Evolutionary conservation across 139 green algal genomes (phyloP), one percentile per base, ranked within the genome.

Genomic region (Chlorella sp.): DNA sequence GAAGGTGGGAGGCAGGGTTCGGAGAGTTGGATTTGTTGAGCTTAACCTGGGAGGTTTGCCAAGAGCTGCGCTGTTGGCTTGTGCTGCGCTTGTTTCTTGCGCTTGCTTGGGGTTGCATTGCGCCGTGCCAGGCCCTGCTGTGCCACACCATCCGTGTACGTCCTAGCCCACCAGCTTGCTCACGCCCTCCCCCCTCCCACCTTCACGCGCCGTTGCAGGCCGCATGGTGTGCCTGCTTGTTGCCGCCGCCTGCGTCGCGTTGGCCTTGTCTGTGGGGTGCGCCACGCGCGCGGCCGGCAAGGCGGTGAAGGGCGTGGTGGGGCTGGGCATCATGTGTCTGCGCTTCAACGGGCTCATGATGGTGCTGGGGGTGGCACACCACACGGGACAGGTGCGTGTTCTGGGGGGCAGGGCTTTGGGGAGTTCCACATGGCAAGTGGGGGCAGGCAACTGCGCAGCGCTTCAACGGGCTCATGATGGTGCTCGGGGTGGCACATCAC

Each of bases 401-500:
- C n/a, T n/a, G n/a, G n/a, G n/a, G n/a, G n/a, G n/a, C n/a, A n/a
- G n/a, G n/a, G n/a, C n/a, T n/a, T n/a, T n/a, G n/a, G n/a, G n/a
- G n/a, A n/a, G n/a, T n/a, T n/a, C n/a, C n/a, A n/a, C n/a, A n/a
- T n/a, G n/a, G n/a, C n/a, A n/a, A n/a, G n/a, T n/a, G n/a, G n/a
- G n/a, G n/a, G n/a, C n/a, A n/a, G n/a, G n/a, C n/a, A n/a, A n/a
- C n/a, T n/a, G n/a, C n/a, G n/a, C n/a, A n/a, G 84, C 84, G 84
- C 84, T 88, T 30, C 84, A 88, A 80, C 39, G 84, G 66, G 15
- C 28, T 81, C 28, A 88, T 88, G 84, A 42, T 68, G 16, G 34
- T 88, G 84, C 66, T 88, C 30, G 84, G 84, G 32, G 39, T 88
- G 84, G 84, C 84, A 68, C 84, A 88, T 39, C 84, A 88, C 84